phyloP scores from a whole-genome alignment of 441 rosid species.

The Gossypium gossypioides region DNA sequence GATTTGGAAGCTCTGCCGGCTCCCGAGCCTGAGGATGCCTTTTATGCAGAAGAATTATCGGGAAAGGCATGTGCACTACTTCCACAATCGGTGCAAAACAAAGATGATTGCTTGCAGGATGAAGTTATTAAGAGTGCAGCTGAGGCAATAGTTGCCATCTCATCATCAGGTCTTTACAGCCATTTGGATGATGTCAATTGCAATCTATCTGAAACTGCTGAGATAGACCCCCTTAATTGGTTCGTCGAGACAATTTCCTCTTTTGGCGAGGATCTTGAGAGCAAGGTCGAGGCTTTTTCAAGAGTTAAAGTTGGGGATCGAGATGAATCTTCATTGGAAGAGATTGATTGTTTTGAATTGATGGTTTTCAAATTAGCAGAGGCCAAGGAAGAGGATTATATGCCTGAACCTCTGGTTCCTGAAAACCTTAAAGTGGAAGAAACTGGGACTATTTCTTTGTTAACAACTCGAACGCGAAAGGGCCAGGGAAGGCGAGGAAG shows the following conservation, averaged over 20 bases:
- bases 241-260: slow-evolving; percentile 54
- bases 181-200: slow-evolving; percentile 26
- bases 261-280: slow-evolving; percentile 42
- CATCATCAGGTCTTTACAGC: slow-evolving; percentile 23
- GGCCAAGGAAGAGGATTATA: slow-evolving; percentile 64
- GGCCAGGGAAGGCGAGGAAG: slow-evolving; percentile 89
- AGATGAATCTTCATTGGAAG: slow-evolving; percentile 41
- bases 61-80: slow-evolving; percentile 27
- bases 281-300: slow-evolving; percentile 27
- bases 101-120: slow-evolving; percentile 25
- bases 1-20: slow-evolving; percentile 70
- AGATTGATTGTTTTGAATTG: slow-evolving; percentile 70
- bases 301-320: slow-evolving; percentile 25
- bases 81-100: slow-evolving; percentile 19
- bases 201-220: slow-evolving; percentile 32
- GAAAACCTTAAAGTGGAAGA: slow-evolving; percentile 53
- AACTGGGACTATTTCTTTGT: slow-evolving; percentile 23
- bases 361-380: slow-evolving; percentile 57
- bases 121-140: slow-evolving; percentile 53
- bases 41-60: slow-evolving; percentile 22
- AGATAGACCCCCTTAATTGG: slow-evolving; percentile 62
- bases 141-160: slow-evolving; percentile 66
- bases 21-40: slow-evolving; percentile 44
- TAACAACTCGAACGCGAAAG: slow-evolving; percentile 45
- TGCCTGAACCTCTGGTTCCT: slow-evolving; percentile 67